Evolutionary conservation across 2,329 filamentous ascomycete species (phyloP), one percentile per base, ranked within the genome.

Genomic region (Hypoxylon sp.): DNA sequence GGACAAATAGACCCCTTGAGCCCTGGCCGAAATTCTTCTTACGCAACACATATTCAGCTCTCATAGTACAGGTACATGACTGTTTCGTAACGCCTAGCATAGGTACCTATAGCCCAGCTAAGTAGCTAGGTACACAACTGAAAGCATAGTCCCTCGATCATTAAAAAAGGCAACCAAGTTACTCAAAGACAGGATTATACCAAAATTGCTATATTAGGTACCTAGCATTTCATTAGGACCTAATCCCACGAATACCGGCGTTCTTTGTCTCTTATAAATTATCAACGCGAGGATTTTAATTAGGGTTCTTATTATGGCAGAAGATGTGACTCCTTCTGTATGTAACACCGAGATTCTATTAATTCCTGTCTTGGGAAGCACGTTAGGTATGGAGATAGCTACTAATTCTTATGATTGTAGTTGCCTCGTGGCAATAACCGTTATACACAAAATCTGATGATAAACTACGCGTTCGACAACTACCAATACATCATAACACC

Each of bases 401-500:
- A 19, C 36, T 41, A 7, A 41, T 41, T 19, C 36, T 7, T 41
- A 17, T 41, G 9, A 41, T 41, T 41, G 2, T 7, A 41, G 36
- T 9, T 17, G 5, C n/a, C n/a, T 17, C n/a, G 32, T 10, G n/a
- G 19, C 7, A 32, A 13, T 21, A 51, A 59, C 13, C 28, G 56
- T 14, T 56, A 62, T 10, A 50, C 57, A 46, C 58, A 50, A 14
- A 25, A 59, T 23, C 25, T 64, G 6, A 64, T 69, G 49, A 61
- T 65, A 9, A 36, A 57, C 11, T 69, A 71, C 34, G 60, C 66
- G 11, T 65, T 57, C 41, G 23, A 32, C 11, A 55, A 36, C 1
- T 65, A 67, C 50, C 11, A 50, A 4, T 71, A 69, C 21, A 25
- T 64, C n/a, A 53, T 69, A 28, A 69, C 66, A 4, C 41, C 57